Conservation (phyloP, 345 rosid genomes). For the Hevea brasiliensis region DNA sequence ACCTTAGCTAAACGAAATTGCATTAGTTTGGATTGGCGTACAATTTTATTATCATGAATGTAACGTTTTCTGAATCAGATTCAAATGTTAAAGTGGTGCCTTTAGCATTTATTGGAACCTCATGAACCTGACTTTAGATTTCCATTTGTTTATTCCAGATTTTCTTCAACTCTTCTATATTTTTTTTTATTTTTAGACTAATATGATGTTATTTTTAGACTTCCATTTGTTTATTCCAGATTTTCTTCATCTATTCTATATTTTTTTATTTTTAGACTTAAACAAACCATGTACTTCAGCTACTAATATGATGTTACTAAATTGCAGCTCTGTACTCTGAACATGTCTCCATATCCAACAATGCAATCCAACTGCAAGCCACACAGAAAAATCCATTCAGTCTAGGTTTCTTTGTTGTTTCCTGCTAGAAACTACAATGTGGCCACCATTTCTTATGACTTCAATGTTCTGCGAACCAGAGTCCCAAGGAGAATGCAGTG, state of each 20-base stretch:
- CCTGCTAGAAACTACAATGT: conserved; percentile 41
- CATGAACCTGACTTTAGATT: neutral
- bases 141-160: neutral
- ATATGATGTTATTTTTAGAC: conserved; percentile 6
- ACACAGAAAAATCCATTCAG: conserved; percentile 35
- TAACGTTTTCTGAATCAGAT: neutral
- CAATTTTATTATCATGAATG: neutral
- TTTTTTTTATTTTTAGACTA: no score
- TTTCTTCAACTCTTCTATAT: no score
- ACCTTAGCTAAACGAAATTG: neutral
- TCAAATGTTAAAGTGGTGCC: neutral
- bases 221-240: no score
- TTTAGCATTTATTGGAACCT: neutral
- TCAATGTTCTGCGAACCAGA: conserved; percentile 77
- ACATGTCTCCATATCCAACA: conserved; percentile 60
- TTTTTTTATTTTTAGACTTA: neutral
- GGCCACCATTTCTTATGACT: conserved; percentile 67
- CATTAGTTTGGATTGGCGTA: neutral
- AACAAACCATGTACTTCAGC: neutral
- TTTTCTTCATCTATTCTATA: neutral
- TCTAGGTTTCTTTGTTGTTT: conserved; percentile 46
- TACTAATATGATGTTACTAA: conserved; percentile 11
- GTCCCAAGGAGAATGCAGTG: conserved; percentile 96
- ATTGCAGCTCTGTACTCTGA: conserved; percentile 48
- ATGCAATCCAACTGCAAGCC: conserved; percentile 31